These are phyloP conservation scores for Aureococcus anophagefferens DNA, from an alignment of 108 stramenopile genomes.

Conservation along the genomic window DNA sequence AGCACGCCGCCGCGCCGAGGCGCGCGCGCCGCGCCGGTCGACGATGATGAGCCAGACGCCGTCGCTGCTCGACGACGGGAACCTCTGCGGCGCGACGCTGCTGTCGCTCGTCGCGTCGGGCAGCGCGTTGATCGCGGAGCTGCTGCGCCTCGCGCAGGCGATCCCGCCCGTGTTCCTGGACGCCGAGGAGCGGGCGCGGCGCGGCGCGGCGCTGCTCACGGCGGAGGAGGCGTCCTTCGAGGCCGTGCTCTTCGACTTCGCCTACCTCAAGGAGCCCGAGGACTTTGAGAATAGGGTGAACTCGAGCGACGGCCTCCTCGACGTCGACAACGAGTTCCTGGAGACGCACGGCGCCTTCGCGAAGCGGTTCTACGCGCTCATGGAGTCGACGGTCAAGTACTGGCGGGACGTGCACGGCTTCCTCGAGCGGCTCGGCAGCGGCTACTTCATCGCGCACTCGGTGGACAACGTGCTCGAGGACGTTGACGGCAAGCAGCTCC, in stretches of 20 bases:
- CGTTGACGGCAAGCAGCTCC: slow-evolving; percentile 42
- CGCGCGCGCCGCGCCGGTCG: no score
- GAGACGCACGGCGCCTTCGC: slow-evolving; percentile 26
- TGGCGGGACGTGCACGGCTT: slow-evolving; percentile 35
- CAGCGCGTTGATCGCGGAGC: not conserved
- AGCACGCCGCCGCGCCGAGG: no score
- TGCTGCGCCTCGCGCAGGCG: not conserved
- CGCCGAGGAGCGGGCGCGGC: no score
- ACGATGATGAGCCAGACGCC: no score
- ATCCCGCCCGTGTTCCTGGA: not conserved
- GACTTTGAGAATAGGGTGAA: slow-evolving; percentile 36
- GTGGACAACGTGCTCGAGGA: slow-evolving; percentile 47
- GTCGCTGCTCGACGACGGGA: slow-evolving; percentile 29
- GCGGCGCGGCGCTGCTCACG: slow-evolving; percentile 4
- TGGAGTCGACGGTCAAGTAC: slow-evolving; percentile 40
- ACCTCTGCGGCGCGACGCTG: slow-evolving; percentile 52
- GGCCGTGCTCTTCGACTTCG: slow-evolving; percentile 48
- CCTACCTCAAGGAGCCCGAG: slow-evolving; percentile 48
- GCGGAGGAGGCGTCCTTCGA: not conserved
- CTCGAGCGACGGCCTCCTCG: slow-evolving; percentile 16
- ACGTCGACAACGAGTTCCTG: slow-evolving; percentile 48
- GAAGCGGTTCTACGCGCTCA: slow-evolving; percentile 39
- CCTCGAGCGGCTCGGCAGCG: slow-evolving; percentile 33
- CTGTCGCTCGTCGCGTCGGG: slow-evolving; percentile 33
- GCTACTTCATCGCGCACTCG: slow-evolving; percentile 52